Conservation (phyloP, 345 rosid genomes). For the Kandelia obovata region DNA sequence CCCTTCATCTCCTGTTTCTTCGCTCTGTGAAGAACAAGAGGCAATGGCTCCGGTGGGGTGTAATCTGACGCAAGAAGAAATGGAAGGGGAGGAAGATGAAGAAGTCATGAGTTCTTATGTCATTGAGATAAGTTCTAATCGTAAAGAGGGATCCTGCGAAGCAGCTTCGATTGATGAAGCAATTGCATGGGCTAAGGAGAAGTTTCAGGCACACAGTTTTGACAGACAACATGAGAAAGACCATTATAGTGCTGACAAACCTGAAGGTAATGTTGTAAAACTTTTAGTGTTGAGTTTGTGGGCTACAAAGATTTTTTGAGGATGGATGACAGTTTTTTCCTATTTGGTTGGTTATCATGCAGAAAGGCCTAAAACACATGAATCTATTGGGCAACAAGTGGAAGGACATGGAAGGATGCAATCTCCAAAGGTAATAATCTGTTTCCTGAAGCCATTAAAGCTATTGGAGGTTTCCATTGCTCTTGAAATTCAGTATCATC, state of each 20-base stretch:
- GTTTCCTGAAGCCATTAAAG: not conserved
- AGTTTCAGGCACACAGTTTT: slow-evolving; percentile 32
- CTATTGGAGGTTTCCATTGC: too few relatives aligned
- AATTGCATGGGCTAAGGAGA: slow-evolving; percentile 72
- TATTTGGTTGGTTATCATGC: slow-evolving; percentile 13
- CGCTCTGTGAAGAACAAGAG: slow-evolving; percentile 52
- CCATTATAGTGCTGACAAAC: slow-evolving; percentile 8
- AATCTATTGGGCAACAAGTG: slow-evolving; percentile 6
- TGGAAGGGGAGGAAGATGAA: slow-evolving; percentile 52
- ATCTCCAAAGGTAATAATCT: slow-evolving; percentile 22
- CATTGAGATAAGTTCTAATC: slow-evolving; percentile 71
- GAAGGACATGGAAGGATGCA: slow-evolving; percentile 22
- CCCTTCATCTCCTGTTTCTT: slow-evolving; percentile 71
- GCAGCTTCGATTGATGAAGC: slow-evolving; percentile 62
- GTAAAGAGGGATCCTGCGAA: slow-evolving; percentile 40
- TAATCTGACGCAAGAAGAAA: slow-evolving; percentile 23
- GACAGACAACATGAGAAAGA: slow-evolving; percentile 19
- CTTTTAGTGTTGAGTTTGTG: not conserved
- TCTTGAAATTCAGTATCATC: too few relatives aligned
- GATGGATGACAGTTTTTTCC: not conserved
- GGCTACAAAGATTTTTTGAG: not conserved
- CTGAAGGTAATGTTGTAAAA: slow-evolving; percentile 27
- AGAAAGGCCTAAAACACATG: slow-evolving; percentile 24
- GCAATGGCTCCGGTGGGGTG: slow-evolving; percentile 4
- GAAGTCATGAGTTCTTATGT: slow-evolving; percentile 81